These are phyloP conservation scores for Thermoascus crustaceus DNA, from an alignment of 2,329 filamentous ascomycete species.

Conservation along the genomic window DNA sequence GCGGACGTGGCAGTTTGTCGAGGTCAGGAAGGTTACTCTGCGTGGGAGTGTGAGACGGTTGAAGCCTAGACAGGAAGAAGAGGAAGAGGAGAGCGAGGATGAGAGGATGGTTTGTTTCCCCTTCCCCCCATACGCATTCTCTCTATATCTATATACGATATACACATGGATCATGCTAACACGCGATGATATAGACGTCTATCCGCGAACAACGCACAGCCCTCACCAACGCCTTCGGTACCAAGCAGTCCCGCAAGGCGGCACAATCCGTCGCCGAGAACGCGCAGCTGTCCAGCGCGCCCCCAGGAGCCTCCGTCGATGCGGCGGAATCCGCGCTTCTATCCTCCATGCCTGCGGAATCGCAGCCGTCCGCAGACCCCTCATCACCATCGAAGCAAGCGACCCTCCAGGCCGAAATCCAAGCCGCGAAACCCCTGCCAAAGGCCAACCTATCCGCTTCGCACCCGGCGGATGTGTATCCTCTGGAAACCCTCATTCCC, in stretches of 20 bases:
- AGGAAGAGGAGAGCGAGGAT: slow-evolving; percentile 15
- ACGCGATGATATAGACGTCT: slow-evolving; percentile 19
- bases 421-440: slow-evolving; percentile 40
- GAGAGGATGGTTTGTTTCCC: slow-evolving; percentile 18
- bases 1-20: slow-evolving; percentile 45
- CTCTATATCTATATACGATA: not conserved
- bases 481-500: slow-evolving; percentile 35
- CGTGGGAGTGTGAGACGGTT: slow-evolving; percentile 37
- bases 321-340: slow-evolving; percentile 37
- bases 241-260: slow-evolving; percentile 43
- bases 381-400: too few relatives aligned
- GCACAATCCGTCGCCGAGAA: slow-evolving; percentile 42
- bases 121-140: not conserved
- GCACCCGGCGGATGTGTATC: slow-evolving; percentile 40
- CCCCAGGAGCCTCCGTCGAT: slow-evolving; percentile 23
- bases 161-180: not conserved
- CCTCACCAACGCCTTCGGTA: slow-evolving; percentile 43
- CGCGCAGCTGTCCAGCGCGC: slow-evolving; percentile 36
- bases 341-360: slow-evolving; percentile 31
- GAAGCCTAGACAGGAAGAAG: slow-evolving; percentile 18
- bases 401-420: slow-evolving; percentile 33
- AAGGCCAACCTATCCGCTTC: slow-evolving; percentile 34
- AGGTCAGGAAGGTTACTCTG: slow-evolving; percentile 49
- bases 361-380: too few relatives aligned
- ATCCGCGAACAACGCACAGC: slow-evolving; percentile 33